Conservation (phyloP, 2,329 filamentous ascomycete species). For the Emergomyces pasteurianus region DNA sequence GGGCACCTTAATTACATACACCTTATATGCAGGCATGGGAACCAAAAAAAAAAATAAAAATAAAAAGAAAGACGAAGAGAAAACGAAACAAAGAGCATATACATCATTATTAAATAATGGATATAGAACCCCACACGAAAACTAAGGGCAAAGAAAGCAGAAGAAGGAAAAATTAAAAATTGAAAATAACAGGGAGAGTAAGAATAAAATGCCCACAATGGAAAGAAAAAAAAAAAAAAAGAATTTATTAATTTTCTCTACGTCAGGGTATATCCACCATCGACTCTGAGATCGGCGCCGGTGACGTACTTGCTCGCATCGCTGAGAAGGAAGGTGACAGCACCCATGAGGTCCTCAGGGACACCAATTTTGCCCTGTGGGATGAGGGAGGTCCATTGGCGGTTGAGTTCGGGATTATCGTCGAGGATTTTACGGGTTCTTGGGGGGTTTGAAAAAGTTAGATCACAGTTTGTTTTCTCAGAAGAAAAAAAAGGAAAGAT, state of each 20-base stretch:
- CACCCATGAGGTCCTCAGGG: slow-evolving; percentile 86
- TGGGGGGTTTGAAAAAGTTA: too few species aligned
- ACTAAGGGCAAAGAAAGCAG: neutral
- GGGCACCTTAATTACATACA: too few species aligned
- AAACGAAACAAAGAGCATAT: neutral
- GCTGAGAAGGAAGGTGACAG: slow-evolving; percentile 73
- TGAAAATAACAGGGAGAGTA: neutral
- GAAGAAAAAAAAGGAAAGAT: too few species aligned
- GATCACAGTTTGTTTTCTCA: too few species aligned
- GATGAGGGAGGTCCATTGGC: slow-evolving; percentile 84
- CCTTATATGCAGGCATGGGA: too few species aligned
- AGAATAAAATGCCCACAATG: neutral
- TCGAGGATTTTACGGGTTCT: slow-evolving; percentile 90
- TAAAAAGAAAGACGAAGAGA: too few species aligned
- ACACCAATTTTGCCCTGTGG: slow-evolving; percentile 88
- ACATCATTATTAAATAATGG: neutral
- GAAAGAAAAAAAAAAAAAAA: neutral
- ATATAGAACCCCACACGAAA: neutral
- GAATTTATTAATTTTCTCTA: slow-evolving; percentile 28
- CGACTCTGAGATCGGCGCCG: slow-evolving; percentile 66
- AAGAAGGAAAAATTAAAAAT: neutral
- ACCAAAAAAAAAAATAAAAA: neutral
- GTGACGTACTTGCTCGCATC: slow-evolving; percentile 66
- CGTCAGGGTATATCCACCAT: slow-evolving; percentile 79
- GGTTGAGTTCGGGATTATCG: slow-evolving; percentile 79